Base-by-base conservation (phyloP, 495 filamentous ascomycete species). In the Lasiosphaeris hirsuta region DNA sequence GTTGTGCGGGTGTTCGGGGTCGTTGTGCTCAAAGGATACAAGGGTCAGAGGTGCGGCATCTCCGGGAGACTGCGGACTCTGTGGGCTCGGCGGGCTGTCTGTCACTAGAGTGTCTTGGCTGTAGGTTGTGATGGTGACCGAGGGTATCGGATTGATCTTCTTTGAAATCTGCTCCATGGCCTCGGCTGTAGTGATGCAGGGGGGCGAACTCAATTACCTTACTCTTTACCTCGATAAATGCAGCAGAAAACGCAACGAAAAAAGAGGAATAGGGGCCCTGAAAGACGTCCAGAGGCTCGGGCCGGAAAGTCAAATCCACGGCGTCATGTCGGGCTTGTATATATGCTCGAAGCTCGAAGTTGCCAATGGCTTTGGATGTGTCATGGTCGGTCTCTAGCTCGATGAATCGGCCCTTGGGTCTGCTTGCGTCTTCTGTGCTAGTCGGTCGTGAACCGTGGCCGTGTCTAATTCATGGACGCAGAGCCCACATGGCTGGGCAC, bases 1-100 rank as follows among this genome's bases (percentile, higher is more conserved):
- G 49, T 67, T 69, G 54, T 69, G 65, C 1, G 66, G 66, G 51
- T 67, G 65, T 9, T 11, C 40, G 0, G 59, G 59, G 44, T 69
- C 66, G 46, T 61, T 42, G 7, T 49, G 49, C 10, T 42, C 55
- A 40, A 67, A 69, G 10, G 59, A 57, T 43, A 65, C 53, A 19
- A 65, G 15, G 3, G 37, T 33, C 7, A 45, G 53, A 14, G 13
- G n/a, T 33, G 41, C 9, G 2, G 23, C 8, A 4, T 53, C 50
- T 19, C 42, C 14, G 30, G 35, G 44, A 23, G 13, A 23, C 13
- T 33, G 13, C n/a, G 13, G n/a, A 4, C 15, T n/a, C 42, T 45
- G 30, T 33, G 38, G 36, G 10, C 15, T 10, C 7, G 46, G 5
- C 23, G 30, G n/a, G 49, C 14, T 15, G 34, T 49, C 38, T 41